phyloP scores from a whole-genome alignment of 495 filamentous ascomycete species.

The Tirmania nivea region DNA sequence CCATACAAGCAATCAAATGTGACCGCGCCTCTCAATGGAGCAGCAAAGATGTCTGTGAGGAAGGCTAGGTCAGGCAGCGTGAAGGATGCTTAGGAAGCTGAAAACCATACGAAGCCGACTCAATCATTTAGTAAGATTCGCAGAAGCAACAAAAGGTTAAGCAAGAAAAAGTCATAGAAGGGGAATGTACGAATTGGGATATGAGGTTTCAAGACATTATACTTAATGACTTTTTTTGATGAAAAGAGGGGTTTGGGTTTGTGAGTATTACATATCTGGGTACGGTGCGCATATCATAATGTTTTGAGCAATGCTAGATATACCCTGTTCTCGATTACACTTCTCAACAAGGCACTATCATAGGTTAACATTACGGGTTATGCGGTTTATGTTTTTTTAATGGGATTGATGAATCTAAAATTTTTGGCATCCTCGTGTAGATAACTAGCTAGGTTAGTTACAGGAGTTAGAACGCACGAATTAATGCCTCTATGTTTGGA shows the following conservation, averaged over 20 bases:
- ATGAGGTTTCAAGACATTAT: not conserved
- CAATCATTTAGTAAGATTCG: not conserved
- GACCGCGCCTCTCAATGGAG: not conserved
- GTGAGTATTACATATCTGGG: not conserved
- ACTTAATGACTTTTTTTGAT: not conserved
- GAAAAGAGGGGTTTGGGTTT: not conserved
- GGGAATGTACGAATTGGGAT: too few species aligned
- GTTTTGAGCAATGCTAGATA: not conserved
- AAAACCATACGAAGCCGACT: not conserved
- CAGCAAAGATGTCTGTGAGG: not conserved
- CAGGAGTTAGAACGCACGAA: too few species aligned
- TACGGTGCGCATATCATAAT: not conserved
- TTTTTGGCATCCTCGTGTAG: too few species aligned
- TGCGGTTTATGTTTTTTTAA: not conserved
- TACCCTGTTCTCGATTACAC: not conserved
- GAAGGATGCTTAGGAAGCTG: not conserved
- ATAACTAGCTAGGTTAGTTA: too few species aligned
- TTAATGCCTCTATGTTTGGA: too few species aligned
- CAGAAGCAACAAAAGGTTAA: too few species aligned
- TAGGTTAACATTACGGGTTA: too few species aligned
- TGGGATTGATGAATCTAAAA: not conserved
- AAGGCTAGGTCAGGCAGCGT: not conserved
- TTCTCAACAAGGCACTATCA: not conserved
- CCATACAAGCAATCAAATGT: slow-evolving; percentile 30
- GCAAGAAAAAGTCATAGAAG: too few species aligned